phyloP scores from a whole-genome alignment of 164 flowering plant species.

The Santalum album region DNA sequence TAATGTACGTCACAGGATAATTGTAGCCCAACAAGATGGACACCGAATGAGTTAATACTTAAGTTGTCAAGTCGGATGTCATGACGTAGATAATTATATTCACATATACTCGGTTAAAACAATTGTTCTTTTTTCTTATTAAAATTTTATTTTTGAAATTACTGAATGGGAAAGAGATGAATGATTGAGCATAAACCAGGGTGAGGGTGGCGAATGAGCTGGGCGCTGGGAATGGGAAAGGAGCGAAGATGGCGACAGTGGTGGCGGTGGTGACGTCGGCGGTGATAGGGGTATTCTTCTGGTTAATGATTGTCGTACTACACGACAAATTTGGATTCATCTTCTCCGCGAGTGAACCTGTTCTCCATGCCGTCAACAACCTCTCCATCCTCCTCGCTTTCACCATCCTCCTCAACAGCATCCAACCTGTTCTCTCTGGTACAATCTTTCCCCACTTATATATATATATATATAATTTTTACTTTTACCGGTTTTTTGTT shows the following conservation, averaged over 20 bases:
- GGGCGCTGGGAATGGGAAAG: slow-evolving; percentile 60
- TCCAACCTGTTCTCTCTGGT: slow-evolving; percentile 77
- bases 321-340: slow-evolving; percentile 33
- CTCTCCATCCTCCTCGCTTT: slow-evolving; percentile 40
- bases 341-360: slow-evolving; percentile 38
- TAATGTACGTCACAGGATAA: too few relatives aligned
- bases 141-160: neutral
- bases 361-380: slow-evolving; percentile 31
- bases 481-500: too few relatives aligned
- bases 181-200: slow-evolving; percentile 26
- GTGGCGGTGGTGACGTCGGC: slow-evolving; percentile 38
- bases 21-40: too few relatives aligned
- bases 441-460: neutral
- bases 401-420: slow-evolving; percentile 55
- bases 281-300: slow-evolving; percentile 45
- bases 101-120: too few relatives aligned
- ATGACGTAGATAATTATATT: too few relatives aligned
- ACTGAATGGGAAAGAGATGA: too few relatives aligned
- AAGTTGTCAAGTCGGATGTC: too few relatives aligned
- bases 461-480: too few relatives aligned
- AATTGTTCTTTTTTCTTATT: neutral
- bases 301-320: slow-evolving; percentile 32
- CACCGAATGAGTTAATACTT: too few relatives aligned
- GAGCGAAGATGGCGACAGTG: slow-evolving; percentile 49
- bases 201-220: slow-evolving; percentile 69